phyloP scores from a whole-genome alignment of 2,329 filamentous ascomycete species.

The Fusarium humuli region DNA sequence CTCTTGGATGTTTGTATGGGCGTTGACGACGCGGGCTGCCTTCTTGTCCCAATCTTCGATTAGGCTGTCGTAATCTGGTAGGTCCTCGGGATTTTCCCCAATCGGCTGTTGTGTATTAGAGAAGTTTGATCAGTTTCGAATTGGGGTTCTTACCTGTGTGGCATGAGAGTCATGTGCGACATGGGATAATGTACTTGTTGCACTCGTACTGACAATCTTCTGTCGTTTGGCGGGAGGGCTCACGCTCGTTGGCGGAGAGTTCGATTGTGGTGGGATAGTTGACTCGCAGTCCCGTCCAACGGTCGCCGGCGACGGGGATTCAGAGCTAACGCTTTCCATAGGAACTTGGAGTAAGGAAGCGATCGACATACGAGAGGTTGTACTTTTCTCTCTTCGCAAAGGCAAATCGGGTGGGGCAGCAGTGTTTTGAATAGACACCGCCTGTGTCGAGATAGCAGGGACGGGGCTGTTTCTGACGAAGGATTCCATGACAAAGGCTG shows the following conservation, averaged over 20 bases:
- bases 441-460: too few species aligned
- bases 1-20: not conserved
- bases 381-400: too few species aligned
- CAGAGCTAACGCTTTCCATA: fast-evolving
- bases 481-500: fast-evolving
- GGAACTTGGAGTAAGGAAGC: not conserved
- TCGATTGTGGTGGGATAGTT: fast-evolving
- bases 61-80: not conserved
- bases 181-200: fast-evolving
- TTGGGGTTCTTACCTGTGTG: not conserved
- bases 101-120: not conserved
- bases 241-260: not conserved
- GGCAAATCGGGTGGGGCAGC: too few species aligned
- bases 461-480: not conserved
- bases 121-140: fast-evolving
- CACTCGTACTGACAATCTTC: fast-evolving
- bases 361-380: not conserved
- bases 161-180: not conserved
- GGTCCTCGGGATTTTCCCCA: not conserved
- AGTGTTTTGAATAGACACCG: too few species aligned
- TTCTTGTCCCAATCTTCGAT: not conserved
- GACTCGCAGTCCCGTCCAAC: not conserved
- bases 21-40: not conserved
- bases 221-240: not conserved
- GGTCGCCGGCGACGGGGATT: not conserved